phyloP scores from a whole-genome alignment of 2,329 filamentous ascomycete genomes.

The Ramularia endophylla region DNA sequence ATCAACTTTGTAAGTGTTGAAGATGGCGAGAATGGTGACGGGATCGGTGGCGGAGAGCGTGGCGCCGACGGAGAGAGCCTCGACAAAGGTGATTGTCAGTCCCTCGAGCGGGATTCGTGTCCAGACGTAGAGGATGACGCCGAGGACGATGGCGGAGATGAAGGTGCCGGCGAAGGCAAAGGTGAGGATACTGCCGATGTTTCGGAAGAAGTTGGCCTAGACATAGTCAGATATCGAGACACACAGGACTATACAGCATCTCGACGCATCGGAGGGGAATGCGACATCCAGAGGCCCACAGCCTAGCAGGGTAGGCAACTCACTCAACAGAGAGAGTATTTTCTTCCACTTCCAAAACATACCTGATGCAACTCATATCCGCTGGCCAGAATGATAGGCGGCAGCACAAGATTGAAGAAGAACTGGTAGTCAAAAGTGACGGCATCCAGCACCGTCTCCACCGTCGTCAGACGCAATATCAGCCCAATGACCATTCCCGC shows the following conservation, averaged over 20 bases:
- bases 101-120: conserved; percentile 80
- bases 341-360: conserved; percentile 12
- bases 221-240: too few species aligned
- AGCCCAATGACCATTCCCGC: conserved; percentile 95
- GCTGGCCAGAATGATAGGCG: conserved; percentile 93
- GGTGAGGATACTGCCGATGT: conserved; percentile 93
- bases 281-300: too few species aligned
- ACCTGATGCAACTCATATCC: conserved; percentile 94
- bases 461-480: conserved; percentile 73
- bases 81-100: conserved; percentile 81
- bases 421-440: conserved; percentile 99
- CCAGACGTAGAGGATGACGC: conserved; percentile 81
- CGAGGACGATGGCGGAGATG: conserved; percentile 92
- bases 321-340: too few species aligned
- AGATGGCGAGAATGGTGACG: conserved; percentile 95
- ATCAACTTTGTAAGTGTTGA: conserved; percentile 99
- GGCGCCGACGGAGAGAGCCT: conserved; percentile 93
- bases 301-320: too few species aligned
- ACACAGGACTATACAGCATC: too few species aligned
- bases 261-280: too few species aligned
- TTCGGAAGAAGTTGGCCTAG: conserved; percentile 97
- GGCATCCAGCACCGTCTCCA: conserved; percentile 77
- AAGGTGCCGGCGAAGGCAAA: conserved; percentile 98
- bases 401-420: conserved; percentile 98
- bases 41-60: conserved; percentile 96